Evolutionary conservation across 805 yeast genomes (phyloP).

Genomic region (Saturnispora dispora): DNA sequence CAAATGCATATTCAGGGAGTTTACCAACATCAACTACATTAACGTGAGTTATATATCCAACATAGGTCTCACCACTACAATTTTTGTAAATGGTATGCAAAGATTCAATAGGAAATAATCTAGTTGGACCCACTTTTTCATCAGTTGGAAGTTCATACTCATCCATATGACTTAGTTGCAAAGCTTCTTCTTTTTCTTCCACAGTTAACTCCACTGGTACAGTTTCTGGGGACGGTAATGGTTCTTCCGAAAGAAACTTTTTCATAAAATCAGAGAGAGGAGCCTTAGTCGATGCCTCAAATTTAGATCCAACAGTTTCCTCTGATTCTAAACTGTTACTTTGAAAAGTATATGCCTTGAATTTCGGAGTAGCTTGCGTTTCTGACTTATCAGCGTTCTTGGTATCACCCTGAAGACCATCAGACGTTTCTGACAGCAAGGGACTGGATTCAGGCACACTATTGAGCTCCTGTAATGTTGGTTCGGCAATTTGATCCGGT

Average conservation of each 20-base stretch:
- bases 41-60: conserved; percentile 11
- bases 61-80: conserved; percentile 14
- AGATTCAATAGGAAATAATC: conserved; percentile 10
- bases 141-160: not conserved
- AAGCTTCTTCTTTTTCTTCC: conserved; percentile 3
- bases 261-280: conserved; percentile 6
- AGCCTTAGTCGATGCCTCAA: not conserved
- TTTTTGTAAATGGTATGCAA: conserved; percentile 12
- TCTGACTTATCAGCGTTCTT: not conserved
- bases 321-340: not conserved
- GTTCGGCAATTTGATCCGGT: no score
- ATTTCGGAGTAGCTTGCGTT: not conserved
- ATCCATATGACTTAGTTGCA: not conserved
- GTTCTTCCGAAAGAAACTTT: conserved; percentile 6
- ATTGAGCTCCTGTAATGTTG: not conserved
- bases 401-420: not conserved
- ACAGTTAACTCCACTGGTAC: conserved; percentile 2
- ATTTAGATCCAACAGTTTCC: not conserved
- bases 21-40: conserved; percentile 7
- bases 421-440: not conserved
- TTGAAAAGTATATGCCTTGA: conserved; percentile 6
- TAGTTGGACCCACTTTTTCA: conserved; percentile 3
- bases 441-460: not conserved
- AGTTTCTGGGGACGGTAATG: conserved; percentile 3
- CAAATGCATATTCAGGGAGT: conserved; percentile 4